phyloP scores from a whole-genome alignment of 345 rosid species.

The Salix brachista region DNA sequence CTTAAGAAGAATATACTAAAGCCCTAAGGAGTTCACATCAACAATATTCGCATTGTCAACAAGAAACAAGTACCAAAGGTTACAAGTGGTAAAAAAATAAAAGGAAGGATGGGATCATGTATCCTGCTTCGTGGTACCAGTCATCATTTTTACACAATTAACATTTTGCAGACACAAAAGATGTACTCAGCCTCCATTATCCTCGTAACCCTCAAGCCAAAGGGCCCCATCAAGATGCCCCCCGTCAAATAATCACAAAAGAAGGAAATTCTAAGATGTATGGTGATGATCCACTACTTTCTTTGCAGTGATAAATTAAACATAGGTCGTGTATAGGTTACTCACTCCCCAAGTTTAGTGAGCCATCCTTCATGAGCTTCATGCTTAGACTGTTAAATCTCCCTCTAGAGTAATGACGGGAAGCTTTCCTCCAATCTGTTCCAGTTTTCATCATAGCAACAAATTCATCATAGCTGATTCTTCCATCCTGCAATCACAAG shows the following conservation, averaged over 20 bases:
- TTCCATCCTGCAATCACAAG: slow-evolving; percentile 68
- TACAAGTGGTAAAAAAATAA: slow-evolving; percentile 2
- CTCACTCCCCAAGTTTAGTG: slow-evolving; percentile 77
- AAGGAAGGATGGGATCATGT: slow-evolving; percentile 18
- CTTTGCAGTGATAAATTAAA: slow-evolving; percentile 15
- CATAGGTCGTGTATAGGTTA: slow-evolving; percentile 18
- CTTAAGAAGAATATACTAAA: slow-evolving; percentile 25
- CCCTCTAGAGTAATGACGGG: slow-evolving; percentile 99
- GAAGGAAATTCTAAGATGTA: slow-evolving; percentile 27
- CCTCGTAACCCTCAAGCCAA: slow-evolving; percentile 18
- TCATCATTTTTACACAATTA: slow-evolving; percentile 21
- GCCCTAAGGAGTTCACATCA: slow-evolving; percentile 14
- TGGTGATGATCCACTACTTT: slow-evolving; percentile 20
- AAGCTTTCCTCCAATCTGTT: slow-evolving; percentile 99
- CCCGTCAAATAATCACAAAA: slow-evolving; percentile 28
- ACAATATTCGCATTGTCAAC: slow-evolving; percentile 23
- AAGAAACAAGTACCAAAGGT: slow-evolving; percentile 24
- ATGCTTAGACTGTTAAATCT: slow-evolving; percentile 97
- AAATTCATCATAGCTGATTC: slow-evolving; percentile 93
- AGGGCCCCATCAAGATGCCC: slow-evolving; percentile 13
- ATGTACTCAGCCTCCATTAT: slow-evolving; percentile 6
- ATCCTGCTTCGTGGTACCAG: slow-evolving; percentile 21
- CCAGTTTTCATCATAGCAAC: slow-evolving; percentile 99
- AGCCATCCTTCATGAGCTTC: slow-evolving; percentile 95
- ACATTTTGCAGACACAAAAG: slow-evolving; percentile 22